Percentiles rank a stretch among this genome's conserved stretches.
Evolutionary conservation across 306 rosid genomes (phyloP).

Genomic region (Benincasa hispida): DNA sequence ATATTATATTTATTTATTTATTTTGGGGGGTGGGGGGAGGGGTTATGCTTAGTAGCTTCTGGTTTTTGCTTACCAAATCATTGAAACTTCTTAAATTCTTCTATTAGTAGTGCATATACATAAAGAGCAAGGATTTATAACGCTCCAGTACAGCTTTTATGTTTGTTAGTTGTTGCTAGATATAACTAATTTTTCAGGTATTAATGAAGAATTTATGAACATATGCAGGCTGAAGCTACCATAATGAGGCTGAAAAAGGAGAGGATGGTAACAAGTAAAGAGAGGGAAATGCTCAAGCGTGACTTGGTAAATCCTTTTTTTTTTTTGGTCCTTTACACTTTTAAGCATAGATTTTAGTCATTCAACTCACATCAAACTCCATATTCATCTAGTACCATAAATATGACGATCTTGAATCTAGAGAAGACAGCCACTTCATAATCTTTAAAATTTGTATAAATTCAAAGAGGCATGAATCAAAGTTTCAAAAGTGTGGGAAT

Average conservation of each 20-base stretch:
- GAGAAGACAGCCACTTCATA: background rate
- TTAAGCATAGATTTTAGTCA: background rate
- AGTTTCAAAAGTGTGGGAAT: background rate
- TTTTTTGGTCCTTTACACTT: background rate
- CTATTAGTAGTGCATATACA: background rate
- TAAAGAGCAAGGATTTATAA: background rate
- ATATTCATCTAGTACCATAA: background rate
- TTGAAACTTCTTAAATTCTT: background rate
- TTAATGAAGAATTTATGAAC: conserved; percentile 8
- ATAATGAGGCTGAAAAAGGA: conserved; percentile 53
- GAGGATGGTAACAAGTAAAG: conserved; percentile 28
- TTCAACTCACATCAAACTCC: background rate
- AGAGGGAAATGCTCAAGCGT: conserved; percentile 44
- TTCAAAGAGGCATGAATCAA: background rate
- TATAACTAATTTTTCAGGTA: background rate
- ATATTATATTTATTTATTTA: too few species aligned
- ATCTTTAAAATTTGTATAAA: background rate
- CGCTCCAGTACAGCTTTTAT: background rate
- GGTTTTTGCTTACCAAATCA: too few species aligned
- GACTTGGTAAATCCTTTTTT: conserved; percentile 47
- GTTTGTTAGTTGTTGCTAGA: background rate
- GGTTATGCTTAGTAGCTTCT: too few species aligned
- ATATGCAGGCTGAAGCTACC: conserved; percentile 54
- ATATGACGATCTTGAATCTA: background rate
- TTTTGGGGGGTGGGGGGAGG: too few species aligned